Conservation (phyloP, 2,329 filamentous ascomycete genomes). For the Neofusicoccum ribis region DNA sequence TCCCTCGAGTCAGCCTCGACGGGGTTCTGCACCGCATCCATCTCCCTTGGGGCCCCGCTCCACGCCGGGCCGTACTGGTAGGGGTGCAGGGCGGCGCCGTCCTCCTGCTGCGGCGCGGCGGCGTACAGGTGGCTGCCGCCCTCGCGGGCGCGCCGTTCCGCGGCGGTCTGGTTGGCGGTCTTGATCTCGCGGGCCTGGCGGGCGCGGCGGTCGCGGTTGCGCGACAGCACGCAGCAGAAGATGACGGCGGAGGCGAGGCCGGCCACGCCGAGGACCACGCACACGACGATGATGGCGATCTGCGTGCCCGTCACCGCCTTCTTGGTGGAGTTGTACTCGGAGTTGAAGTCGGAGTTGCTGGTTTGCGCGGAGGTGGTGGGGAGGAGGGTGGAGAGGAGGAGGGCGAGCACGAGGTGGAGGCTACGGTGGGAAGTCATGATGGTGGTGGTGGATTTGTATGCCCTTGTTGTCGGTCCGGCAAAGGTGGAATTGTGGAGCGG, state of each 20-base stretch:
- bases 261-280: background rate
- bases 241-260: background rate
- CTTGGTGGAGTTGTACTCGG: background rate
- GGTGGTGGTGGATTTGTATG: background rate
- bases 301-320: background rate
- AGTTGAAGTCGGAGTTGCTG: background rate
- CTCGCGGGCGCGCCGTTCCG: background rate
- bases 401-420: background rate
- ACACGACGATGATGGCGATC: constrained; percentile 2
- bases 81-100: background rate
- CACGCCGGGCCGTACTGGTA: background rate
- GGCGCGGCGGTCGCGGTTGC: background rate
- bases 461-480: background rate
- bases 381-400: background rate
- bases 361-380: background rate
- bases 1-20: background rate
- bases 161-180: background rate
- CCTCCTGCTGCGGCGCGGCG: background rate
- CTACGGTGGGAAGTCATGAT: background rate
- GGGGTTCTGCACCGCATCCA: background rate
- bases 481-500: background rate
- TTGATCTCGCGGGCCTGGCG: background rate
- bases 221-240: constrained; percentile 4
- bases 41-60: background rate
- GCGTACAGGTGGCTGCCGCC: background rate